A percentile compares a stretch with the other conserved stretches of the same genome.
Evolutionary conservation across 2,329 filamentous ascomycete species (phyloP).

Genomic region (Diaporthe aspalathi): DNA sequence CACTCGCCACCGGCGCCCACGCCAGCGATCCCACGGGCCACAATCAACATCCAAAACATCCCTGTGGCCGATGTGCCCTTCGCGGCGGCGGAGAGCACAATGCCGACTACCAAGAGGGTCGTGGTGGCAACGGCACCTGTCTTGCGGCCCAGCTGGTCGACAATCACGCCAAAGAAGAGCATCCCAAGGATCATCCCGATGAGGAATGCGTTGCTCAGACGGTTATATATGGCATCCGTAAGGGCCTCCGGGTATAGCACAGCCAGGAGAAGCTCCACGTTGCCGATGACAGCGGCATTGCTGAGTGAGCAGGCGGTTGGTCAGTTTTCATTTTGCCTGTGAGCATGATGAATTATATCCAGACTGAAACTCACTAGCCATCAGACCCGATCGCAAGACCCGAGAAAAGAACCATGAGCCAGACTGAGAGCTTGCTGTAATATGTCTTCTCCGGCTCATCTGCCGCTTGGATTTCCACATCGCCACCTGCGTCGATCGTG

Average conservation of each 20-base stretch:
- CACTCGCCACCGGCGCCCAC: slow-evolving; percentile 54
- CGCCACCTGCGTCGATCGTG: background rate
- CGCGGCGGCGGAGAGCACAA: slow-evolving; percentile 59
- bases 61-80: slow-evolving; percentile 52
- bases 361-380: slow-evolving; percentile 50
- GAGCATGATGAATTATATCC: too few species aligned
- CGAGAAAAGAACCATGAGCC: slow-evolving; percentile 58
- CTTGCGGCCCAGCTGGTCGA: slow-evolving; percentile 47
- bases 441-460: slow-evolving; percentile 33
- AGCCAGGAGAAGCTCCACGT: slow-evolving; percentile 55
- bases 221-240: slow-evolving; percentile 58
- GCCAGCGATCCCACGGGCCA: slow-evolving; percentile 54
- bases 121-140: slow-evolving; percentile 39
- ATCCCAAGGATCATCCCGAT: slow-evolving; percentile 68
- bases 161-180: slow-evolving; percentile 62
- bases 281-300: slow-evolving; percentile 58
- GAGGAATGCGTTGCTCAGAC: slow-evolving; percentile 66
- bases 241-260: slow-evolving; percentile 56
- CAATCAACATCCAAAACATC: slow-evolving; percentile 63
- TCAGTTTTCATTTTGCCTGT: background rate
- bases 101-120: slow-evolving; percentile 57
- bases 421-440: slow-evolving; percentile 55
- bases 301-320: slow-evolving; percentile 38
- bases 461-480: slow-evolving; percentile 26
- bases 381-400: slow-evolving; percentile 60